A percentile compares a stretch with the other conserved stretches of the same genome.
Conservation (phyloP, 495 filamentous ascomycete species). For the Penicillium canariense region DNA sequence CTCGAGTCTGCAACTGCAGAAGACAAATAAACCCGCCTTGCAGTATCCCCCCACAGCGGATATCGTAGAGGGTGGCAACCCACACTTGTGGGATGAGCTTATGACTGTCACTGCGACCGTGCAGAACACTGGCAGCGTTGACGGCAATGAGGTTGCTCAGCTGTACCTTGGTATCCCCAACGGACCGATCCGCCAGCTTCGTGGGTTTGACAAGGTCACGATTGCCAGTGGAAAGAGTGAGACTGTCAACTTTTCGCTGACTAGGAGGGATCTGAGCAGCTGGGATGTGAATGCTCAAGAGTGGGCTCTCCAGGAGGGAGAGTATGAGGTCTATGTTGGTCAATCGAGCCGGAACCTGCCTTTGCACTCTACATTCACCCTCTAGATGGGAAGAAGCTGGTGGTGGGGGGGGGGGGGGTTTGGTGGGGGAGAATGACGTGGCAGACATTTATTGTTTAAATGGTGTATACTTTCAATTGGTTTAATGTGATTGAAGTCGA, state of each 20-base stretch:
- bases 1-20: constrained; percentile 16
- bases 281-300: constrained; percentile 62
- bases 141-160: constrained; percentile 58
- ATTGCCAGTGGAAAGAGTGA: constrained; percentile 41
- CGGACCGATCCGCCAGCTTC: constrained; percentile 55
- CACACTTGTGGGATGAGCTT: constrained; percentile 57
- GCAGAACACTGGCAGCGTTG: constrained; percentile 50
- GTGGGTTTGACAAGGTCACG: constrained; percentile 63
- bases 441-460: too few species aligned
- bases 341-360: constrained; percentile 38
- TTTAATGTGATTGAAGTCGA: too few species aligned
- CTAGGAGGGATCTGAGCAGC: constrained; percentile 61
- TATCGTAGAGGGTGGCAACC: constrained; percentile 56
- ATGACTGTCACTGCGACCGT: constrained; percentile 49
- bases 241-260: constrained; percentile 55
- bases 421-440: too few species aligned
- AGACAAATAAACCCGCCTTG: not conserved
- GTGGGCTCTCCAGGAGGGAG: constrained; percentile 51
- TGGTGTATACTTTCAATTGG: too few species aligned
- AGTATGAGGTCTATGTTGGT: constrained; percentile 56
- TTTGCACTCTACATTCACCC: too few species aligned
- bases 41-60: constrained; percentile 6
- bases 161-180: constrained; percentile 48
- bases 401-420: too few species aligned
- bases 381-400: too few species aligned